Base-by-base conservation (phyloP, 345 rosid species). In the Erysimum cheiranthoides region DNA sequence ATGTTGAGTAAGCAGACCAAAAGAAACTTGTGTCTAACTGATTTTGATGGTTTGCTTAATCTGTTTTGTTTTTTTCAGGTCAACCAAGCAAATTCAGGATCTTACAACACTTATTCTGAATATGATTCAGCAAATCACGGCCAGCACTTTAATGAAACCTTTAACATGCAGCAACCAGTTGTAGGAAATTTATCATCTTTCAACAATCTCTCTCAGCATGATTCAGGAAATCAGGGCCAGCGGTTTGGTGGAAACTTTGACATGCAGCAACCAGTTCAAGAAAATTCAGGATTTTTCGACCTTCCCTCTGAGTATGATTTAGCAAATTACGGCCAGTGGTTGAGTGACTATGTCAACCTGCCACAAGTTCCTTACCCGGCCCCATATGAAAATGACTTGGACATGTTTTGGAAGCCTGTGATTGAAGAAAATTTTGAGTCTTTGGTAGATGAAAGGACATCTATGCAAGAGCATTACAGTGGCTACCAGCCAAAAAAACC, bases 401-500 rank as follows among this genome's bases (percentile, higher is more conserved):
- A 38, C 6, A 8, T 1, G 36, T 5, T 45, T 8, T 5, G 30
- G 66, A 12, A 57, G 5, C 3, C 0, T 4, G 0, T 36, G 17
- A 5, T 27, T 38, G 17, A n/a, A 60, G 43, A 58, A 18, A 38
- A 49, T 32, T 3, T 0, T 1, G 16, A 50, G 1, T 47, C 0
- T 74, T 45, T 56, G 31, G 18, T 47, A 2, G 36, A 30, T 40
- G 68, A 68, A 67, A 59, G 61, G 61, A 53, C 31, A 43, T 10
- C 0, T 25, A 62, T 54, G 80, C 35, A 62, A 68, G 38, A 70
- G 16, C 14, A 76, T 45, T 17, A 0, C 35, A 76, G 7, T 57
- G 12, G 16, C 8, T 0, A 76, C 65, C 52, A 25, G 8, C 75
- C 80, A 0, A 70, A 45, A 62, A 45, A 54, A 4, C 70, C 80